These are phyloP conservation scores for Isatis tinctoria DNA, from an alignment of 345 rosid genomes.

Conservation along the genomic window DNA sequence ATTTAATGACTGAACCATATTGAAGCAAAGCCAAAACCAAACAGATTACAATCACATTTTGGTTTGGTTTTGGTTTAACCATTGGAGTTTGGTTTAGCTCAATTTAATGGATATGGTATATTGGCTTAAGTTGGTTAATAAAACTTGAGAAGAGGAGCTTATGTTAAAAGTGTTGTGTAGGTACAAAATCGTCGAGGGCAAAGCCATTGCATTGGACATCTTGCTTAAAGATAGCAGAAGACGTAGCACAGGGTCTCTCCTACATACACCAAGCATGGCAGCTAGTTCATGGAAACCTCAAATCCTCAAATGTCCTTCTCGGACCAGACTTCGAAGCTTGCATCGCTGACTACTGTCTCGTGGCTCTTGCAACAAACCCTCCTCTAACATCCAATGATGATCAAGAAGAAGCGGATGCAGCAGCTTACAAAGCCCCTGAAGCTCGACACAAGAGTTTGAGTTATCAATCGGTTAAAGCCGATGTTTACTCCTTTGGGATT, in stretches of 20 bases:
- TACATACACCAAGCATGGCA: conserved; percentile 97
- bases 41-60: background rate
- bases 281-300: conserved; percentile 87
- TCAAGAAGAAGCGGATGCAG: conserved; percentile 34
- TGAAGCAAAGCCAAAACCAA: background rate
- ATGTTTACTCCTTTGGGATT: conserved; percentile 72
- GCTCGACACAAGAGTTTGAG: conserved; percentile 37
- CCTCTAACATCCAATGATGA: conserved; percentile 14
- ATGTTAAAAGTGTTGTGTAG: conserved; percentile 33
- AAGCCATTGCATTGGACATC: conserved; percentile 97
- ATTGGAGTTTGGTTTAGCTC: background rate
- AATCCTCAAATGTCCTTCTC: conserved; percentile 74
- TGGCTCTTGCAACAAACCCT: conserved; percentile 37
- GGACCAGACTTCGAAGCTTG: conserved; percentile 96
- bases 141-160: background rate
- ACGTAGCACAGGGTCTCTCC: conserved; percentile 87
- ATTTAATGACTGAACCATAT: background rate
- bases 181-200: conserved; percentile 74
- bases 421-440: conserved; percentile 64
- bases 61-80: background rate
- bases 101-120: background rate
- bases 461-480: conserved; percentile 49
- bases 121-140: background rate
- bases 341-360: conserved; percentile 68
- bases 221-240: conserved; percentile 86